Evolutionary conservation across 176 grass and related monocot genomes (phyloP).

Genomic region (Carex parvula): DNA sequence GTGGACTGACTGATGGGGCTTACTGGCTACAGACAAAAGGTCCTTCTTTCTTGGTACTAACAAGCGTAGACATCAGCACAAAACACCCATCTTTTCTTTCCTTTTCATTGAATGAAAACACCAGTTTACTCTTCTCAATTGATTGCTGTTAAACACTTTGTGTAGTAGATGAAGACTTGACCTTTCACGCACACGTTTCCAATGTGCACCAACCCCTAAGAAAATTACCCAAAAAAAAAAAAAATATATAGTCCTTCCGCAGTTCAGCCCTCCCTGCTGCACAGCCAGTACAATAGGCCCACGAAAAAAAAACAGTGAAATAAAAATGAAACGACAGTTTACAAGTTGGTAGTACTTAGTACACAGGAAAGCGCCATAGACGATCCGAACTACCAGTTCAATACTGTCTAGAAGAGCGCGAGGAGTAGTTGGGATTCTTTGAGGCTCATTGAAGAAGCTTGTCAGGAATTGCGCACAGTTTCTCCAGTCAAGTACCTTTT

Average conservation of each 20-base stretch:
- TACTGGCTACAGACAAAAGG: not conserved
- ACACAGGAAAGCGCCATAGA: not conserved
- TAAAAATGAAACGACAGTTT: not conserved
- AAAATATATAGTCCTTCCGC: not conserved
- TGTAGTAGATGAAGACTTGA: slow-evolving; percentile 1
- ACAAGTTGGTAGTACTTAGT: not conserved
- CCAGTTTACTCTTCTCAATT: not conserved
- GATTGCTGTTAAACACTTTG: not conserved
- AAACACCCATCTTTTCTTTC: not conserved
- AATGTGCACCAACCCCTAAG: not conserved
- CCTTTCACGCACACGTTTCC: slow-evolving; percentile 2
- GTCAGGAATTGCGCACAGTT: not conserved
- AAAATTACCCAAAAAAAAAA: not conserved
- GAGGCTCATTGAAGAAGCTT: slow-evolving; percentile 12
- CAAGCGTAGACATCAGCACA: not conserved
- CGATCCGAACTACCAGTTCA: not conserved
- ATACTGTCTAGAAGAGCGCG: not conserved
- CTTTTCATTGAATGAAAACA: not conserved
- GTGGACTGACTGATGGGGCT: not conserved
- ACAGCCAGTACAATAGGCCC: not conserved
- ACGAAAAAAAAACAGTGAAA: not conserved
- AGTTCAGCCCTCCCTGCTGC: not conserved
- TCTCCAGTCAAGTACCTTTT: no score
- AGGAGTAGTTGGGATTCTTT: slow-evolving; percentile 32
- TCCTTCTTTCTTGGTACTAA: not conserved